Percentiles rank a stretch among this genome's conserved stretches.
phyloP scores from a whole-genome alignment of 148 eudicot genomes.

The Persicaria tinctoria region DNA sequence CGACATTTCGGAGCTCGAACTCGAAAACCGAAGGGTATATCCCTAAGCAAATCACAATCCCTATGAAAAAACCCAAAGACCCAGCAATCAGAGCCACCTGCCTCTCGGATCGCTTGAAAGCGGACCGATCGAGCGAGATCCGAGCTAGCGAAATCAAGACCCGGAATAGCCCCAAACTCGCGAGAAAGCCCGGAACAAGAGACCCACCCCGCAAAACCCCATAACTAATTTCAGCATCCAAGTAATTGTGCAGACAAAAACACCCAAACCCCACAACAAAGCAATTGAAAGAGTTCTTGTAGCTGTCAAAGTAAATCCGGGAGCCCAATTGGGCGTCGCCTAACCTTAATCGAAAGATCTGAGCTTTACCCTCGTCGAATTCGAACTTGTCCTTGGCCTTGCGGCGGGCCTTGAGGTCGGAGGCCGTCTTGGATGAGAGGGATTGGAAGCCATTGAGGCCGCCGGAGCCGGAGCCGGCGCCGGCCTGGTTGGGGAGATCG shows the following conservation, averaged over 20 bases:
- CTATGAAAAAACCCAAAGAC: slow-evolving; percentile 46
- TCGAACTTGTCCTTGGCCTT: slow-evolving; percentile 57
- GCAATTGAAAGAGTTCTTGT: slow-evolving; percentile 39
- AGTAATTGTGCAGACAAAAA: slow-evolving; percentile 40
- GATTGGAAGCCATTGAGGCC: slow-evolving; percentile 34
- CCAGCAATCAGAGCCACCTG: slow-evolving; percentile 51
- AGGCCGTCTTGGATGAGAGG: slow-evolving; percentile 30
- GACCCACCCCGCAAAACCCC: slow-evolving; percentile 59
- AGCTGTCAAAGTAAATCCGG: slow-evolving; percentile 52
- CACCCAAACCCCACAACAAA: slow-evolving; percentile 35
- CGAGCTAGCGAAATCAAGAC: slow-evolving; percentile 36
- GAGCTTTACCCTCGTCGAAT: slow-evolving; percentile 92
- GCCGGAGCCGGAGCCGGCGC: background rate
- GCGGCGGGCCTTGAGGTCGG: slow-evolving; percentile 63
- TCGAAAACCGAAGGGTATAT: slow-evolving; percentile 50
- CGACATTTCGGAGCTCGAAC: slow-evolving; percentile 45
- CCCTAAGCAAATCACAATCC: slow-evolving; percentile 36
- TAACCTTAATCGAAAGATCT: slow-evolving; percentile 88
- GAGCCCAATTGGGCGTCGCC: slow-evolving; percentile 65
- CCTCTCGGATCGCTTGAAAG: slow-evolving; percentile 65
- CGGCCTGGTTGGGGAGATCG: slow-evolving; percentile 19
- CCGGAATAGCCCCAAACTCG: slow-evolving; percentile 41
- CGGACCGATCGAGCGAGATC: slow-evolving; percentile 71
- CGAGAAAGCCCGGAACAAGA: slow-evolving; percentile 53
- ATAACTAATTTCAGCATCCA: slow-evolving; percentile 24